Base-by-base conservation (phyloP, 495 filamentous ascomycete genomes). In the Parmelia sp. region DNA sequence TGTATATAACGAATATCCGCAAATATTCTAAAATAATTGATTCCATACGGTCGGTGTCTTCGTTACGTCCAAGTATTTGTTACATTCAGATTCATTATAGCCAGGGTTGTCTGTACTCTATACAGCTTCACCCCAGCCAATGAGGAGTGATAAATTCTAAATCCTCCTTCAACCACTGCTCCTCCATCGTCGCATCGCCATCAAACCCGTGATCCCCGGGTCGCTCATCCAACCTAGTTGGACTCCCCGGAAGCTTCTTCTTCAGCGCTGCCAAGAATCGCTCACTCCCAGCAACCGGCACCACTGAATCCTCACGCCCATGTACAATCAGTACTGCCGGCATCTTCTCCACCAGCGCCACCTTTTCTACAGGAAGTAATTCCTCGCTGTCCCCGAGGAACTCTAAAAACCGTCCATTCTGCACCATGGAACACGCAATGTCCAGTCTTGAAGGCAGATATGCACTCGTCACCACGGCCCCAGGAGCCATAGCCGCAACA, bases 341-440 rank as follows among this genome's bases (percentile, higher is more conserved):
- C 11, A 51, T 47, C 25, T 15, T 5, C 45, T 51, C 23, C 45
- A 10, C 21, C 42, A 45, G 42, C 4, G 45, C 45, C 23, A 51
- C 45, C 45, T 27, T 51, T 12, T 51, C 45, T 9, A 27, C n/a
- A 29, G 45, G 45, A 27, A 51, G 27, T 11, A 51, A 12, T 27
- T 51, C 45, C 23, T 51, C 27, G 11, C 45, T 29, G 23, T 51
- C 23, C 45, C 45, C 23, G 10, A 29, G 45, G 23, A 51, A 29
- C 23, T 51, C 45, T 3, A 51, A 8, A 8, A 51, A 1, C 11
- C 45, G 45, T 23, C 45, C 45, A 5, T 51, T 51, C 25, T 27
- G 45, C 45, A 51, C 45, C 45, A 51, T 51, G 25, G 45, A 51
- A 51, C 23, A 51, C 45, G 11, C 11, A 51, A 51, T 27, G 45